Conservation (phyloP, 2,329 filamentous ascomycete species). For the Penicillium frequentans region DNA sequence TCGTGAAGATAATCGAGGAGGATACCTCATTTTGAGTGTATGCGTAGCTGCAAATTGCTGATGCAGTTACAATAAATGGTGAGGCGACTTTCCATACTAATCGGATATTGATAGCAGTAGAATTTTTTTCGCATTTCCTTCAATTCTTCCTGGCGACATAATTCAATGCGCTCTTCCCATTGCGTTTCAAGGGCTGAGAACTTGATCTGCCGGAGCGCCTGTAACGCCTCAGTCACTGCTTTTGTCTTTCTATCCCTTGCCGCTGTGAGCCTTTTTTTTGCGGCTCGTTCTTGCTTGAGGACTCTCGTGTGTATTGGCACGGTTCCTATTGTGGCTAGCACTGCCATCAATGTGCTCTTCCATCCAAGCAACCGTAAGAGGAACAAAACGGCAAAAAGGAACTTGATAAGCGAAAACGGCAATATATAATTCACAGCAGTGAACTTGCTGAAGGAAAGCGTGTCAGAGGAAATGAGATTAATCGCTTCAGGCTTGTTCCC, state of each 20-base stretch:
- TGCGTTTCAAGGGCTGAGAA: constrained; percentile 47
- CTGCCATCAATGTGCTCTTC: neutral
- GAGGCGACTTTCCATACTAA: neutral
- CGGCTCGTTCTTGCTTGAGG: neutral
- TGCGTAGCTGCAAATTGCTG: neutral
- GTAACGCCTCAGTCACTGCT: neutral
- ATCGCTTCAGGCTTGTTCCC: neutral
- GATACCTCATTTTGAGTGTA: neutral
- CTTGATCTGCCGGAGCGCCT: constrained; percentile 39
- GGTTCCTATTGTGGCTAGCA: neutral
- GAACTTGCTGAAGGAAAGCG: neutral
- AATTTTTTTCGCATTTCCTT: neutral
- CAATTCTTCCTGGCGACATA: neutral
- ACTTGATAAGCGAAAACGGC: neutral
- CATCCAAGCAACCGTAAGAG: neutral
- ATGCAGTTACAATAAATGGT: neutral
- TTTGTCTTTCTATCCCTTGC: neutral
- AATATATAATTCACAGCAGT: neutral
- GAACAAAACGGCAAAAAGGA: neutral
- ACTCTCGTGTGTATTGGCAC: neutral
- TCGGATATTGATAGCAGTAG: neutral
- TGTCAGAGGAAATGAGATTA: neutral
- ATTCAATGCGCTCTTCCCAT: neutral
- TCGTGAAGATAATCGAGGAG: neutral
- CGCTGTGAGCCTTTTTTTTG: neutral